Base-by-base conservation (phyloP, 2,329 filamentous ascomycete species). In the Penicillium sp. region DNA sequence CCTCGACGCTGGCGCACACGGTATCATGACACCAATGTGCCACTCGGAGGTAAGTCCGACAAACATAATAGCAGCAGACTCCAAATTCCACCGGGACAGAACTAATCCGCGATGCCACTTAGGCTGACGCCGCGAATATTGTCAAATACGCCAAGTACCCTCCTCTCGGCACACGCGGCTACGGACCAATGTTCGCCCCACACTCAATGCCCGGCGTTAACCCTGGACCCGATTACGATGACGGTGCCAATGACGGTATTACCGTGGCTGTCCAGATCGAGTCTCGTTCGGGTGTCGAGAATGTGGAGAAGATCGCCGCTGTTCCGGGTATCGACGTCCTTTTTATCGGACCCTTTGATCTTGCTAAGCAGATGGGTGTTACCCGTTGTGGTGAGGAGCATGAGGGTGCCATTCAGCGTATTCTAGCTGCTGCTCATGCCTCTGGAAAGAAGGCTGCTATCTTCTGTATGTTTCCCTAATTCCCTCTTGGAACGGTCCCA, bases 281-380 rank as follows among this genome's bases (percentile, higher is more conserved):
- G 69, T 76, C 76, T 0, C 65, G 63, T 16, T 60, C 69, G 9
- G 76, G 73, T 3, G 68, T 79, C 7, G 75, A 75, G 45, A 77
- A 75, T 55, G 76, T 78, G 8, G 77, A 79, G 64, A 72, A 74
- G 52, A 79, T 79, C 57, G 75, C 75, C 1, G 68, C 66, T 4
- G 75, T 77, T 3, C 69, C 72, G 19, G 77, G 77, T 6, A 61
- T 79, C 13, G 77, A 78, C 62, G 65, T 73, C 13, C 63, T 77
- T 33, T 73, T 78, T 37, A 75, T 78, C 51, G 76, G 71, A 5
- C 71, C 71, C 2, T 74, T 74, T 22, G 71, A 74, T 52, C 66
- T 77, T 10, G 70, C 74, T 5, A 75, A 75, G 66, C 72, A 75
- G 59, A 70, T 75, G 62, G 71, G 73, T 7, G 69, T 74, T 9